Evolutionary conservation across 2,329 filamentous ascomycete species (phyloP), one percentile per base, ranked within the genome.

Genomic region (Fusarium sp.): DNA sequence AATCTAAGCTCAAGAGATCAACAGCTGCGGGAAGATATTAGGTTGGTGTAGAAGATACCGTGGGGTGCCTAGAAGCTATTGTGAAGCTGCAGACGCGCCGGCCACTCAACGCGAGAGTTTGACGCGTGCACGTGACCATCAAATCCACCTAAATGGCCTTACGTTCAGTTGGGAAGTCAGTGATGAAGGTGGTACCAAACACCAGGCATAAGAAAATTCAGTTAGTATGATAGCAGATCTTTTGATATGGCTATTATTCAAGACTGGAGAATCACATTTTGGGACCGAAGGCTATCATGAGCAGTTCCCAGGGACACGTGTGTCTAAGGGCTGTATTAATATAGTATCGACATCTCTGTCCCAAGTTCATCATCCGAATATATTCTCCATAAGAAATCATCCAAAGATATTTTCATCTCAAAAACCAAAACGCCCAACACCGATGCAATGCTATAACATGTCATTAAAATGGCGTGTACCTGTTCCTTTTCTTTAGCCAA

Each of bases 61-160:
- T 69, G 70, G 73, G 69, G 62, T 67, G 50, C 62, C 60, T 73
- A 23, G 23, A 62, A 37, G 47, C 49, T 53, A 63, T 68, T 73
- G 58, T 50, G 44, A 62, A 67, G 64, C 67, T 66, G 28, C 40
- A 47, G 65, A 69, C 64, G 69, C 63, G 68, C 60, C 69, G 32
- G 37, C 53, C 70, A 77, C 71, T 75, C 65, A 78, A 83, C 82
- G 82, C 82, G 82, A 71, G 56, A 71, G 57, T 69, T 81, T 82
- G 80, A 81, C 76, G 73, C 53, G 30, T 21, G 32, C 65, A 67
- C 65, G 65, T 67, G 65, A 67, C 23, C 12, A 1, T 15, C 1
- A 19, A 19, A 6, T 23, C n/a, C 47, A 33, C 30, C 18, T 32
- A 33, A 50, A 50, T 32, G 46, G 46, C 46, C 21, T 32, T 46